Evolutionary conservation across 2,329 filamentous ascomycete genomes (phyloP), one percentile per base, ranked within the genome.

Genomic region (Cladosporium sp.): DNA sequence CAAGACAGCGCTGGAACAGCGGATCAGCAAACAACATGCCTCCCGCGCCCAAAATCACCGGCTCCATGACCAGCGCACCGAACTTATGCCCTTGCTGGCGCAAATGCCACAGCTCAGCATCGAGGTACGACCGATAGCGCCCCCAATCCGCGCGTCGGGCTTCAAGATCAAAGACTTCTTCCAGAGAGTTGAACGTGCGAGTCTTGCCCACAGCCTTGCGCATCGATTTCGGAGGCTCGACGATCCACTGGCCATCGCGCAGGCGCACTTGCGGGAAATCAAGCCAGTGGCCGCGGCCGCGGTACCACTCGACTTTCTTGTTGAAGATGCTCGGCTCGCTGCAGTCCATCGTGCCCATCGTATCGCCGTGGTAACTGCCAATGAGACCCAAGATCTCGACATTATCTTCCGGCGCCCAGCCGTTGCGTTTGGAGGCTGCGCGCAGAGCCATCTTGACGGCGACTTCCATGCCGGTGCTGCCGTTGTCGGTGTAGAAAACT

Each of bases 11-110:
- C 75, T 96, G 92, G 81, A 93, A 96, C 1, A 95, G 84, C 0
- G 92, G 92, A 70, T 96, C 92, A 85, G 89, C 90, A 69, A 96
- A 87, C 1, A 90, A 80, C 92, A 96, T 96, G 54, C 92, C 92
- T 0, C 92, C 92, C 0, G 92, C 92, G 18, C 92, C 92, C 1
- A 96, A 84, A 7, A 96, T 83, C 10, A 96, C 82, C 0, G 92
- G 92, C 73, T 96, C 92, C 76, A 96, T 85, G 54, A 96, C 88
- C 12, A 96, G 78, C 8, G 90, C 90, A 1, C 92, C 92, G 66
- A 94, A 73, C 61, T 85, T 91, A 68, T 81, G 84, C 0, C 88
- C 89, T 62, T 88, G 77, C 0, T 79, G 72, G 10, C 85, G 80
- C 7, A 92, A 80, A 0, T 77, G 74, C 38, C 85, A 75, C 1